Evolutionary conservation across 345 rosid species (phyloP), one percentile per base, ranked within the genome.

Genomic region (Erysimum cheiranthoides): DNA sequence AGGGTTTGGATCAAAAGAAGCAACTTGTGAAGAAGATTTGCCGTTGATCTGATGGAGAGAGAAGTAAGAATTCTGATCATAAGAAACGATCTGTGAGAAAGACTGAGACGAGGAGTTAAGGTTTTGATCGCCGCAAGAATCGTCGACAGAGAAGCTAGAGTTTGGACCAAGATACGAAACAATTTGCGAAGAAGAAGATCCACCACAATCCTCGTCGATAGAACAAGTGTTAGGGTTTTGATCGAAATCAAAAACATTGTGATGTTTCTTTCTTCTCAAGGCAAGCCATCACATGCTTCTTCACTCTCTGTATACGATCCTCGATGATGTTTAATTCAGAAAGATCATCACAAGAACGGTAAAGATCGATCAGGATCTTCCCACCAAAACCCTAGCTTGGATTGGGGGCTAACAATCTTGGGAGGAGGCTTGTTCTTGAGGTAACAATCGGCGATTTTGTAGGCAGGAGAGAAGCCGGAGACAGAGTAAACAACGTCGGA

Each of bases 331-430:
- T 49, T 49, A 49, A 49, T 8, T 18, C 28, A 18, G 27, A 17
- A 6, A 49, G 27, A 49, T 49, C 27, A 17, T 17, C 53, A 18
- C 53, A 49, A 9, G 53, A 49, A 1, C 18, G 3, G 27, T 49
- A 49, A 0, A 49, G 53, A 49, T 49, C 13, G 39, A 14, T 56
- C 61, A 56, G 38, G 12, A 4, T 56, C 18, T 56, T 56, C 38
- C 61, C 38, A 56, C 61, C 61, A 56, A 56, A 31, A 56, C 9
- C 61, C 61, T 6, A 56, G 3, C 16, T 56, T 56, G 38, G 61
- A 14, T 14, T 56, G 61, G 0, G 18, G 18, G 0, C 28, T 28
- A 14, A 1, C 0, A 21, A 30, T 54, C 38, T 13, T 30, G 5
- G 18, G 62, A 57, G 62, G 62, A 32, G 25, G 0, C 40, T 32